These are phyloP conservation scores for Capsella rubella DNA, from an alignment of 441 rosid species.

Conservation along the genomic window DNA sequence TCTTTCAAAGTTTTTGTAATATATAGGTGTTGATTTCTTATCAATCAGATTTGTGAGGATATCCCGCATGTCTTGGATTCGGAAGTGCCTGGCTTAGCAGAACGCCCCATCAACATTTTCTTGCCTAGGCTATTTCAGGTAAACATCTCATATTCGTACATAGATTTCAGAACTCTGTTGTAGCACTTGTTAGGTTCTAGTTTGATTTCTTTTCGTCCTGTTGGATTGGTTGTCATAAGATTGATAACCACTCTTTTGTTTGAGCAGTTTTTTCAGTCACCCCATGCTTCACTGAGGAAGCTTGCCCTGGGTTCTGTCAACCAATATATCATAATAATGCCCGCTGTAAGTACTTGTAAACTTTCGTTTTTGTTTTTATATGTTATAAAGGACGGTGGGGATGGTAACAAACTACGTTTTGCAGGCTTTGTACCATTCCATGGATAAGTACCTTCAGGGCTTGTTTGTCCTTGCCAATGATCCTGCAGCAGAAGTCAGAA, in stretches of 20 bases:
- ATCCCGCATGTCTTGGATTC: conserved; percentile 91
- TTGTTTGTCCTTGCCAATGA: conserved; percentile 91
- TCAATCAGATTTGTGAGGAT: conserved; percentile 92
- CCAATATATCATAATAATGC: conserved; percentile 93
- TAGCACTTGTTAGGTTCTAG: conserved; percentile 5
- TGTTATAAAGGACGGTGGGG: not conserved
- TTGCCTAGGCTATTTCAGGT: conserved; percentile 92
- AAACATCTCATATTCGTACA: conserved; percentile 38
- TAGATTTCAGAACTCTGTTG: not conserved
- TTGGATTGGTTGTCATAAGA: conserved; percentile 13
- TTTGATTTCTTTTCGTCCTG: conserved; percentile 28
- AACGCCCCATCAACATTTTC: conserved; percentile 85
- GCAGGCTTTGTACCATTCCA: conserved; percentile 83
- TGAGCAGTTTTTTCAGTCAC: conserved; percentile 94
- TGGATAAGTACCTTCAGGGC: conserved; percentile 93
- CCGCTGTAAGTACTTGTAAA: conserved; percentile 74
- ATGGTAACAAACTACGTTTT: conserved; percentile 30
- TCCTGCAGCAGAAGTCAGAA: conserved; percentile 85
- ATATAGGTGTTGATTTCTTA: conserved; percentile 25
- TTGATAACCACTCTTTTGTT: conserved; percentile 27
- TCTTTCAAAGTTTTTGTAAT: not conserved
- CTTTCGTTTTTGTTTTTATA: not conserved
- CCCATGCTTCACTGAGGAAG: conserved; percentile 86
- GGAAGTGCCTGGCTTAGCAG: conserved; percentile 86
- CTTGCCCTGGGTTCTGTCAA: conserved; percentile 91